Base-by-base conservation (phyloP, 805 yeast genomes). In the Saccharomycopsis sp. region DNA sequence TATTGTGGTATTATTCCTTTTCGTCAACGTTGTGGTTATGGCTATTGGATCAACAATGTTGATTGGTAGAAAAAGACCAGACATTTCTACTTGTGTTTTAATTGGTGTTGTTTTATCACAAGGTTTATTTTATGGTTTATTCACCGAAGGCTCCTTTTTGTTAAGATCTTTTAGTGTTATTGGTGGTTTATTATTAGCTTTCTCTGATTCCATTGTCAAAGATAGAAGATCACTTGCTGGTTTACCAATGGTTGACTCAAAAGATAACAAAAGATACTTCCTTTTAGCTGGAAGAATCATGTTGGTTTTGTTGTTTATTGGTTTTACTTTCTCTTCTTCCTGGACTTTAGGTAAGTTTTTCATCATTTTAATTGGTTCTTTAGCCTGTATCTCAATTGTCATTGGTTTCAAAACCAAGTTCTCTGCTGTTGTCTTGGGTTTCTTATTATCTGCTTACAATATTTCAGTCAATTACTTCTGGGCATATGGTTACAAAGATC, bases 321-420 rank as follows among this genome's bases (percentile, higher is more conserved):
- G 94, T 2, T 89, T 87, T 57, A 78, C 89, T 17, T 69, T 86
- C 51, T 74, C 85, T 20, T 74, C 82, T 37, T 67, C 73, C 28
- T 85, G 87, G 86, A 71, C 84, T 1, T 56, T 79, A 38, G 46
- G 47, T 12, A 45, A 84, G 44, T 58, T 79, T 21, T 50, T 85
- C 21, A 65, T 80, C 42, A 79, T 84, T 41, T 58, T 85, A 26
- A 53, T 83, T 41, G 94, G 95, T 9, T 70, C 82, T 30, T 59
- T 69, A 15, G 71, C 79, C 10, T 82, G 92, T 56, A 66, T 74
- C 27, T 75, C 88, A 42, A 88, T 89, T 46, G 86, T 82, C 19
- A 74, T 89, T 49, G 98, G 98, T 26, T 92, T 77, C 71, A 87
- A 86, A 64, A 88, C 97, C 35, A 86, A 86, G 57, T 74, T 87